These are phyloP conservation scores for Aaosphaeria arxii DNA, from an alignment of 2,329 filamentous ascomycete species.

Conservation along the genomic window DNA sequence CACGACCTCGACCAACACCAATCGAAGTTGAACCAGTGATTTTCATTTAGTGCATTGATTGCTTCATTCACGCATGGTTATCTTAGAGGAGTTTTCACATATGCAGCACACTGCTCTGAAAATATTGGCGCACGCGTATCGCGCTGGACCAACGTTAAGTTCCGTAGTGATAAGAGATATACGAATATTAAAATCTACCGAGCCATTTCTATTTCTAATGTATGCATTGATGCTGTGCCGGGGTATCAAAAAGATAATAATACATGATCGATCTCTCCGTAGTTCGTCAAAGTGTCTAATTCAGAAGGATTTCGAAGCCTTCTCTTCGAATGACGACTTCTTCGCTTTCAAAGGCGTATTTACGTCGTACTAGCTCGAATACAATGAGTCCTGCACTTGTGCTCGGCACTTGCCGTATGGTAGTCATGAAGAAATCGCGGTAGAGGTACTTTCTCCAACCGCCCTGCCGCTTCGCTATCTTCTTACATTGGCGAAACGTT, in stretches of 20 bases:
- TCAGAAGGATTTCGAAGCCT: slow-evolving; percentile 68
- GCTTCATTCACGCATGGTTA: no score
- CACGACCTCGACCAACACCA: background rate
- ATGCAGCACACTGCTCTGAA: no score
- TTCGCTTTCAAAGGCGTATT: slow-evolving; percentile 66
- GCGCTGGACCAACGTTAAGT: no score
- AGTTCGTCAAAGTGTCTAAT: slow-evolving; percentile 8
- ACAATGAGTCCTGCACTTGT: slow-evolving; percentile 76
- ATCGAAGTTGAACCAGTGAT: background rate
- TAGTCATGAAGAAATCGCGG: slow-evolving; percentile 68
- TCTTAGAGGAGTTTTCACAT: no score
- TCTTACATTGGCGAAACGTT: slow-evolving; percentile 60
- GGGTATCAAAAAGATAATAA: background rate
- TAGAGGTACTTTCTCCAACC: slow-evolving; percentile 65
- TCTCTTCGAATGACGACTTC: slow-evolving; percentile 52
- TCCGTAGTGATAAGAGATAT: no score
- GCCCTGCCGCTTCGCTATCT: slow-evolving; percentile 57
- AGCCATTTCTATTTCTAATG: no score
- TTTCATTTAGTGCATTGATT: no score
- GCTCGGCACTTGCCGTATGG: slow-evolving; percentile 71
- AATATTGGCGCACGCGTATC: no score
- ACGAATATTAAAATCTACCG: no score
- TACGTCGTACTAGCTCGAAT: slow-evolving; percentile 71
- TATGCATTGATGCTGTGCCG: no score
- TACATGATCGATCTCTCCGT: background rate